Percentiles rank a stretch among this genome's conserved stretches.
Evolutionary conservation across 2,329 filamentous ascomycete genomes (phyloP).

Genomic region (Arthrinium phaeospermum): DNA sequence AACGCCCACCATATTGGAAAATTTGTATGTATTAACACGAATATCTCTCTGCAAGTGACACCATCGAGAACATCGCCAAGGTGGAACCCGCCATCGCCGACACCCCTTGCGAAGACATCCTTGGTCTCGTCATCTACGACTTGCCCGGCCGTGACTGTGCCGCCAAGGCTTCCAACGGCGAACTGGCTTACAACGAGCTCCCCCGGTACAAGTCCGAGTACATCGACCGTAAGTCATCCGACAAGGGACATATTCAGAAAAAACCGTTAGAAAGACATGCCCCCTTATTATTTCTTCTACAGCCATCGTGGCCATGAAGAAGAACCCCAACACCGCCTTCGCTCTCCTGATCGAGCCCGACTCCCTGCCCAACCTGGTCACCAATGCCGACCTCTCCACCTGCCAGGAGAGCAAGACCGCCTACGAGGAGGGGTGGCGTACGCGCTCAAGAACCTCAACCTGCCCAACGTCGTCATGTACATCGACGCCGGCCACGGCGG

Average conservation of each 20-base stretch:
- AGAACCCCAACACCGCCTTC: conserved; percentile 52
- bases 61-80: conserved; percentile 55
- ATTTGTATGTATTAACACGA: conserved; percentile 33
- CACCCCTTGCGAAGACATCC: conserved; percentile 47
- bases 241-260: background rate
- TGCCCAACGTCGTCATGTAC: conserved; percentile 65
- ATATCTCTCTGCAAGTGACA: conserved; percentile 42
- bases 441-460: conserved; percentile 54
- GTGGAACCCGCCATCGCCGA: conserved; percentile 55
- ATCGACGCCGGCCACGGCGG: conserved; percentile 64
- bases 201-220: conserved; percentile 59
- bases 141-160: conserved; percentile 66
- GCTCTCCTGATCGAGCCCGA: conserved; percentile 61
- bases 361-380: conserved; percentile 64
- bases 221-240: conserved; percentile 50
- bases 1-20: background rate
- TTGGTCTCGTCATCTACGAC: conserved; percentile 62
- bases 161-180: conserved; percentile 65
- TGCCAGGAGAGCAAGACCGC: conserved; percentile 54
- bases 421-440: conserved; percentile 58
- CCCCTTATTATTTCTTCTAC: background rate
- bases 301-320: conserved; percentile 50
- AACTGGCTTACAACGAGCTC: conserved; percentile 57
- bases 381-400: conserved; percentile 57
- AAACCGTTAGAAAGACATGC: background rate